phyloP scores from a whole-genome alignment of 345 rosid species.

The Toxicodendron radicans region DNA sequence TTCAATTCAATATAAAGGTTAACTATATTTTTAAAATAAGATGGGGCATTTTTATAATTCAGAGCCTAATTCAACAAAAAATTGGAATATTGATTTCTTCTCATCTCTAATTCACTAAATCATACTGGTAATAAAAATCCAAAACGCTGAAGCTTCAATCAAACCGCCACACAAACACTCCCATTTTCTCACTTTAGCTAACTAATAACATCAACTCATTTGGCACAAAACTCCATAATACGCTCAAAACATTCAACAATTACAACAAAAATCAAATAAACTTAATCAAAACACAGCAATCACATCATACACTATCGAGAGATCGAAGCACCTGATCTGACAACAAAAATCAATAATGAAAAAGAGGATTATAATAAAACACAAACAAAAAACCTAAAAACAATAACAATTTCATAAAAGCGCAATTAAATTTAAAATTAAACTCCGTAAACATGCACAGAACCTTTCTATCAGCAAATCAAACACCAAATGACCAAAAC shows the following conservation, averaged over 20 bases:
- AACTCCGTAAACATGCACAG: neutral
- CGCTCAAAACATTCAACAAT: neutral
- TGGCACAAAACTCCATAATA: neutral
- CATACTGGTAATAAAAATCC: neutral
- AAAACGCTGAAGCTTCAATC: slow-evolving; percentile 2
- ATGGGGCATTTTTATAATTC: neutral
- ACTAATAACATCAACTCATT: slow-evolving; percentile 3
- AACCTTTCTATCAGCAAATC: neutral
- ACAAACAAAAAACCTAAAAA: slow-evolving; percentile 4
- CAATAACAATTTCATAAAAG: neutral
- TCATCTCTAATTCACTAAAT: neutral
- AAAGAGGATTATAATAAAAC: neutral
- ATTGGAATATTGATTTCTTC: neutral
- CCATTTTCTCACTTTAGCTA: neutral
- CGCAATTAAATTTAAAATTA: neutral
- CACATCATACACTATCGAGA: neutral
- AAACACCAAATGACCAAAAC: neutral
- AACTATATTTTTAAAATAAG: neutral
- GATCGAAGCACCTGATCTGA: neutral
- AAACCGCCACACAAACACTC: slow-evolving; percentile 4
- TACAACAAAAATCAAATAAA: neutral
- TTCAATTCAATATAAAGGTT: too few species aligned
- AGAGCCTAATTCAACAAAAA: neutral
- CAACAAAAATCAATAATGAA: neutral
- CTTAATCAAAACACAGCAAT: neutral